Percentiles rank a stretch among this genome's conserved stretches.
These are phyloP conservation scores for Ganoderma multipileum DNA, from an alignment of 1,284 basidiomycete species.

Conservation along the genomic window DNA sequence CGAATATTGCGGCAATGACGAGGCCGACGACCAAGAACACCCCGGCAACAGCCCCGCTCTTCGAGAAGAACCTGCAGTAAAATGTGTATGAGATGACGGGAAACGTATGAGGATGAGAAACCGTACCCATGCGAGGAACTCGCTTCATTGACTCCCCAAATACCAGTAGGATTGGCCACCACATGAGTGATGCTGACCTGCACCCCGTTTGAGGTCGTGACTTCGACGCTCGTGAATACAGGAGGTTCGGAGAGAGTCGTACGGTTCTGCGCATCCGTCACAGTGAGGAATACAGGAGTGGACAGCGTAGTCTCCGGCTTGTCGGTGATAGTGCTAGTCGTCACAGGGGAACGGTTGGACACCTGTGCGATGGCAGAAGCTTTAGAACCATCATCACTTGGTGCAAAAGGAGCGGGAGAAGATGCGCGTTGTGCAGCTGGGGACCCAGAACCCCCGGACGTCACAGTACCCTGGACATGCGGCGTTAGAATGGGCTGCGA, in stretches of 20 bases:
- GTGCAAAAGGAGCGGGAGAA: constrained; percentile 10
- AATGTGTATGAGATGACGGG: not conserved
- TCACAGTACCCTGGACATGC: constrained; percentile 19
- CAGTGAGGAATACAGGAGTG: constrained; percentile 47
- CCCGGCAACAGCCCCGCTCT: constrained; percentile 61
- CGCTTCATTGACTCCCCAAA: constrained; percentile 31
- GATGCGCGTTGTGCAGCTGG: not conserved
- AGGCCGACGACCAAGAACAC: constrained; percentile 61
- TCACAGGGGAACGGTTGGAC: constrained; percentile 32
- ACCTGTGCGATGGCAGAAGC: constrained; percentile 28
- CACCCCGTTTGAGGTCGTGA: constrained; percentile 50
- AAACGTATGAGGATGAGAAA: constrained; percentile 21
- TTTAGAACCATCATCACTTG: constrained; percentile 23
- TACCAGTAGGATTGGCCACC: constrained; percentile 53
- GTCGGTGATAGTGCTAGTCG: constrained; percentile 52
- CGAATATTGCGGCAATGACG: constrained; percentile 42
- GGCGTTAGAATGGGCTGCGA: constrained; percentile 20
- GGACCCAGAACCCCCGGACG: constrained; percentile 8
- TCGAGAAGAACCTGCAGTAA: constrained; percentile 55
- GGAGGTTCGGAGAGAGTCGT: constrained; percentile 48
- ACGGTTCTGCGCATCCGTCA: constrained; percentile 46
- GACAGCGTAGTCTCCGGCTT: constrained; percentile 53
- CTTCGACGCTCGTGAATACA: constrained; percentile 52
- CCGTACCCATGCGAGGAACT: constrained; percentile 25
- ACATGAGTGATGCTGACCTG: constrained; percentile 55